Conservation (phyloP, 1,284 basidiomycete genomes). For the Phellinidium pouzarii region DNA sequence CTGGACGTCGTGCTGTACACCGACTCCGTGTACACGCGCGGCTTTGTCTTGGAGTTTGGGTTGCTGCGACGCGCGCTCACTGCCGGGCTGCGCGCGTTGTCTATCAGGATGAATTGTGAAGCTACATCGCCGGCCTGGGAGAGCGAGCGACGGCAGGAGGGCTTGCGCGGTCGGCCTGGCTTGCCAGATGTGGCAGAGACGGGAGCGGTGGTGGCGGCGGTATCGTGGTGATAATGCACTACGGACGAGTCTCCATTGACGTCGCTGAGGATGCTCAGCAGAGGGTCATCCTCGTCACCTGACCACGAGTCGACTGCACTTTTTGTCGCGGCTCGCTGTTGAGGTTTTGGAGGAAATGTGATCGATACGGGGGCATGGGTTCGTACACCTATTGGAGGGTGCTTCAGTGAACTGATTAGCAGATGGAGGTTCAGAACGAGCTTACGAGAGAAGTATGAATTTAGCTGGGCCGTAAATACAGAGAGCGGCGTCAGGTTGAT, state of each 20-base stretch:
- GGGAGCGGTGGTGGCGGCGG: too few species aligned
- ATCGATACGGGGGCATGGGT: conserved; percentile 10
- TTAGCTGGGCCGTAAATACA: conserved; percentile 48
- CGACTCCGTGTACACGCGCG: neutral
- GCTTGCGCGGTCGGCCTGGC: neutral
- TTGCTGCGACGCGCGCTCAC: neutral
- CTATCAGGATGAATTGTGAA: conserved; percentile 23
- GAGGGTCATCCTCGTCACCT: conserved; percentile 1
- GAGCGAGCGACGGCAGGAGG: neutral
- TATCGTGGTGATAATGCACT: neutral
- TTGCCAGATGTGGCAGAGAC: neutral
- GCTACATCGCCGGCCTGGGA: conserved; percentile 7
- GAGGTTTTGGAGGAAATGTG: conserved; percentile 10
- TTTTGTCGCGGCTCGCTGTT: neutral
- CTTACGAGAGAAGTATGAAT: conserved; percentile 54
- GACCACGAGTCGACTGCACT: neutral
- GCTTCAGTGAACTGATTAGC: conserved; percentile 2
- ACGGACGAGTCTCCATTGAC: neutral
- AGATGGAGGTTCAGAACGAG: conserved; percentile 1
- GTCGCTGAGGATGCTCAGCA: neutral
- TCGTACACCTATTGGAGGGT: neutral
- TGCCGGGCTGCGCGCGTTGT: conserved; percentile 19
- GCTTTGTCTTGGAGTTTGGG: too few species aligned
- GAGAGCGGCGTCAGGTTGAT: conserved; percentile 60
- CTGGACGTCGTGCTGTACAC: neutral